Conservation (phyloP, 2,329 filamentous ascomycete species). For the Passalora sequoiae region DNA sequence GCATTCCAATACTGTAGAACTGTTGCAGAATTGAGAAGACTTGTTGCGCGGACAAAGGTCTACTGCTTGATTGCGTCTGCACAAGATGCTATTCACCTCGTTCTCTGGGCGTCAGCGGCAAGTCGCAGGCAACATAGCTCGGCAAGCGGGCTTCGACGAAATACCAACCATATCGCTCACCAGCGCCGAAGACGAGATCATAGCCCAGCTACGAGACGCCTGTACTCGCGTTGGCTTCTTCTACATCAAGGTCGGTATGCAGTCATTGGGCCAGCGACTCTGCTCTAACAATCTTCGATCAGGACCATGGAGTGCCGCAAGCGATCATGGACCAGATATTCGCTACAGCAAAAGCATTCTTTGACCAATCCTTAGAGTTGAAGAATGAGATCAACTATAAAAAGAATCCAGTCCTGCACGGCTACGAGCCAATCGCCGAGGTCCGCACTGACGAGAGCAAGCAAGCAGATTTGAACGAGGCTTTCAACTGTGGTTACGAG, state of each 20-base stretch:
- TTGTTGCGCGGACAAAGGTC: too few relatives aligned
- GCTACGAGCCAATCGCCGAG: conserved; percentile 64
- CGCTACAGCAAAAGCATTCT: conserved; percentile 29
- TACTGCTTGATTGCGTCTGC: too few relatives aligned
- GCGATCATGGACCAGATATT: conserved; percentile 18
- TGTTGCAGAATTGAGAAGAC: neutral
- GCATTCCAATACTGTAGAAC: neutral
- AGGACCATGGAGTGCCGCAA: conserved; percentile 65
- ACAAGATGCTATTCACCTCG: conserved; percentile 10
- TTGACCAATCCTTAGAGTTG: conserved; percentile 23
- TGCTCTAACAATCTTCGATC: conserved; percentile 48
- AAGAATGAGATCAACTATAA: conserved; percentile 63
- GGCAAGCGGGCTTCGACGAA: conserved; percentile 23
- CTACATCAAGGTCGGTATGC: conserved; percentile 25
- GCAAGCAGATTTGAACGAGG: conserved; percentile 45
- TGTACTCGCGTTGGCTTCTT: conserved; percentile 25
- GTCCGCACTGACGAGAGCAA: conserved; percentile 59
- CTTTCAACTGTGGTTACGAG: conserved; percentile 26
- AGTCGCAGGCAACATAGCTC: conserved; percentile 18
- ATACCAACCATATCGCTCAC: conserved; percentile 22
- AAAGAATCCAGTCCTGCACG: conserved; percentile 58
- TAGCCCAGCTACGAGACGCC: conserved; percentile 20
- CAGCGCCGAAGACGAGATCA: conserved; percentile 14
- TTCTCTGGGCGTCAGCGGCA: conserved; percentile 21
- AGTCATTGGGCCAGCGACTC: too few relatives aligned